Evolutionary conservation across 805 yeast genomes (phyloP).

Genomic region (Alloascoidea africana): DNA sequence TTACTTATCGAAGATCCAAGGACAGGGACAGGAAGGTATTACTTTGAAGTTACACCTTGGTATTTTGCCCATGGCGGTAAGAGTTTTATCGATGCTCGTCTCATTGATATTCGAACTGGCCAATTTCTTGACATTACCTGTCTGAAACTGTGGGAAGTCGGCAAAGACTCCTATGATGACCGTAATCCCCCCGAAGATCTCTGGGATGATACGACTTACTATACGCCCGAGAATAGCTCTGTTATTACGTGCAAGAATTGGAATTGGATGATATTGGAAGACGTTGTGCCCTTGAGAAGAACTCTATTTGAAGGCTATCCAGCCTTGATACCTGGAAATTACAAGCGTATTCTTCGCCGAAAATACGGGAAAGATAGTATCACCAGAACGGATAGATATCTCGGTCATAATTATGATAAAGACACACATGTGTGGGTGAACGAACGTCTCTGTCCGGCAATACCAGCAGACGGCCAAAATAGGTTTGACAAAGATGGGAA

Average conservation of each 20-base stretch:
- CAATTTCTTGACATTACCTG: slow-evolving; percentile 45
- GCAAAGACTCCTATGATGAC: slow-evolving; percentile 8
- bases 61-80: slow-evolving; percentile 32
- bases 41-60: slow-evolving; percentile 32
- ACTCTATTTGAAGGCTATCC: slow-evolving; percentile 44
- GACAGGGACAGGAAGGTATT: slow-evolving; percentile 28
- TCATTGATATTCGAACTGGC: slow-evolving; percentile 47
- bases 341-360: slow-evolving; percentile 18
- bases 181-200: slow-evolving; percentile 1
- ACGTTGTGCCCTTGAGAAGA: slow-evolving; percentile 35
- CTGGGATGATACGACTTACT: background rate
- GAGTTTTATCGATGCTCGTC: slow-evolving; percentile 38
- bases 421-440: slow-evolving; percentile 42
- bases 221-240: slow-evolving; percentile 7
- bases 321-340: slow-evolving; percentile 28
- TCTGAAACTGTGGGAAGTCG: slow-evolving; percentile 17
- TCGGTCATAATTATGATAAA: slow-evolving; percentile 30
- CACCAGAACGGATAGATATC: slow-evolving; percentile 16
- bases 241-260: slow-evolving; percentile 34
- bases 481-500: slow-evolving; percentile 15
- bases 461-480: slow-evolving; percentile 5
- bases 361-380: slow-evolving; percentile 19
- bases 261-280: slow-evolving; percentile 35
- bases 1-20: slow-evolving; percentile 27
- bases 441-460: background rate